Conservation (phyloP, 2,329 filamentous ascomycete species). For the Aspergillus sp. region DNA sequence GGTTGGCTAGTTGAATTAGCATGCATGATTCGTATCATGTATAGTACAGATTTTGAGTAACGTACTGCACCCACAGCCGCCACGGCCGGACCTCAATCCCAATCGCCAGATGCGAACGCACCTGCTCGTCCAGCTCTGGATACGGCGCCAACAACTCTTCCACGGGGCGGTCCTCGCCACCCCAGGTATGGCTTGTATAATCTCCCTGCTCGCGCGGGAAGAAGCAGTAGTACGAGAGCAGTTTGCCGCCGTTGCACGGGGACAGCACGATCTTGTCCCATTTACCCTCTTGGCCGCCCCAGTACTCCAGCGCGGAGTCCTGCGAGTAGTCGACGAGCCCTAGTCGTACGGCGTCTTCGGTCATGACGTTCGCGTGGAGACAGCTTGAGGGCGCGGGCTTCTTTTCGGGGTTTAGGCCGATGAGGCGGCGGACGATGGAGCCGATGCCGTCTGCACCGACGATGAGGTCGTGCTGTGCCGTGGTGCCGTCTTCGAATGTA, state of each 20-base stretch:
- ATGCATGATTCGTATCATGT: no score
- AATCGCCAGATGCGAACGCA: conserved; percentile 58
- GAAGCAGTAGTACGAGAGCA: conserved; percentile 71
- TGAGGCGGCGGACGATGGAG: conserved; percentile 60
- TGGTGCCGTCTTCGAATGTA: conserved; percentile 54
- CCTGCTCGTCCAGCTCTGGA: conserved; percentile 59
- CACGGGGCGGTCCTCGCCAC: conserved; percentile 50
- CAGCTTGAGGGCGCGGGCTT: conserved; percentile 62
- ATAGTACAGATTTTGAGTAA: background rate
- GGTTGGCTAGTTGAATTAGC: conserved; percentile 40
- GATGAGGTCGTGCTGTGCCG: conserved; percentile 58
- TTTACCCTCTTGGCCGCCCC: conserved; percentile 62
- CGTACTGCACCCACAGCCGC: conserved; percentile 61
- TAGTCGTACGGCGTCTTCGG: conserved; percentile 58
- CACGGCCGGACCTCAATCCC: conserved; percentile 65
- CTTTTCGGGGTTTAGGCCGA: conserved; percentile 64
- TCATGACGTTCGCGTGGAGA: conserved; percentile 64
- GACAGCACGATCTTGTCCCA: conserved; percentile 71
- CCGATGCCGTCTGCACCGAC: conserved; percentile 68
- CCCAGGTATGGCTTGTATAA: conserved; percentile 63
- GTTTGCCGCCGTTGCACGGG: conserved; percentile 64
- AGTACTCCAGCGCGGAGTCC: conserved; percentile 65
- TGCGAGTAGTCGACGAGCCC: conserved; percentile 64
- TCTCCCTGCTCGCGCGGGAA: conserved; percentile 62
- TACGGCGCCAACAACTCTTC: conserved; percentile 63